phyloP scores from a whole-genome alignment of 495 filamentous ascomycete genomes.

The Lasiosphaeria miniovina region DNA sequence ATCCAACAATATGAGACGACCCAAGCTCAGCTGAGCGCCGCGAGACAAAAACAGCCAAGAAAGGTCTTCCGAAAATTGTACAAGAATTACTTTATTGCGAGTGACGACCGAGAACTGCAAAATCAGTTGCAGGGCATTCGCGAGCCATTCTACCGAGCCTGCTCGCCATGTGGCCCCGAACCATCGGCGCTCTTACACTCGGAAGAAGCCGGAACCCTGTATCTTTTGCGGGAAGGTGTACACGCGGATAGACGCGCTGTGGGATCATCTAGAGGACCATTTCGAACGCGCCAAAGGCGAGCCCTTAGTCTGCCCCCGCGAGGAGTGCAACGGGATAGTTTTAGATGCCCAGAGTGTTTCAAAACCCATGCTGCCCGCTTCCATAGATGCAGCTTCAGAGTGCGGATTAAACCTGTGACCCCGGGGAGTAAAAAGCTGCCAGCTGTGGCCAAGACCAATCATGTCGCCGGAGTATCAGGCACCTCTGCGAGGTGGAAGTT shows the following conservation, averaged over 20 bases:
- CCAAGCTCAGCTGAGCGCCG: conserved; percentile 12
- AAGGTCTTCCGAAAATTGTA: conserved; percentile 10
- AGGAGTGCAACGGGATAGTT: conserved; percentile 8
- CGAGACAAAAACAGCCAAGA: conserved; percentile 14
- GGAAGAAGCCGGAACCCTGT: conserved; percentile 13
- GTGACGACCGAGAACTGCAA: too few relatives aligned
- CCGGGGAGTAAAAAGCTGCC: conserved; percentile 3
- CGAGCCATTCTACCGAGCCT: conserved; percentile 4
- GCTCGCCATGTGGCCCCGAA: conserved; percentile 3
- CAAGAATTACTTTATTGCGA: too few relatives aligned
- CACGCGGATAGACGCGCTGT: conserved; percentile 14
- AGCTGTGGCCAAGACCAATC: conserved; percentile 2
- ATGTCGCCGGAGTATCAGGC: background rate
- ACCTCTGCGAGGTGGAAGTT: too few relatives aligned
- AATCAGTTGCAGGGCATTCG: too few relatives aligned
- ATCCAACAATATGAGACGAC: conserved; percentile 7
- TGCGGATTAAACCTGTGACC: conserved; percentile 10
- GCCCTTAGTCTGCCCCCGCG: conserved; percentile 12
- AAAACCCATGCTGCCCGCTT: conserved; percentile 14
- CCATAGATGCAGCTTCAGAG: conserved; percentile 13
- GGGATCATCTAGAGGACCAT: conserved; percentile 15
- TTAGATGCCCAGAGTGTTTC: conserved; percentile 5
- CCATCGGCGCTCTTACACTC: conserved; percentile 9
- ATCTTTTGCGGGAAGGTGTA: conserved; percentile 19
- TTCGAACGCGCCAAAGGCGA: conserved; percentile 6